Evolutionary conservation across 257 asterid species (phyloP).

Genomic region (Euphrasia confusa): DNA sequence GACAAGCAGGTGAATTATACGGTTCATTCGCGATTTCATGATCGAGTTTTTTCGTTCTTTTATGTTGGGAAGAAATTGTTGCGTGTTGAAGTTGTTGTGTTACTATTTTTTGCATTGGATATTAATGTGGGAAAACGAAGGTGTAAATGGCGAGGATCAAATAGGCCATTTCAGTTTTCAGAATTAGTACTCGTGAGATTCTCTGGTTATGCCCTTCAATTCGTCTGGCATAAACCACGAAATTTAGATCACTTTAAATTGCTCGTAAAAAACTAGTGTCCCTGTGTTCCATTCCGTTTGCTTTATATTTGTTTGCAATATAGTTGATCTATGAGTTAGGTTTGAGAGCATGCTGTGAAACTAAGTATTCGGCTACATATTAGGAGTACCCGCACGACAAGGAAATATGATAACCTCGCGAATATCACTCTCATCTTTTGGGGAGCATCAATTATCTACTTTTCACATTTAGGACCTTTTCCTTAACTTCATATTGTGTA

Average conservation of each 20-base stretch:
- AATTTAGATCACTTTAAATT: background rate
- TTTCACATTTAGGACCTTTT: background rate
- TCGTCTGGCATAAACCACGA: no score
- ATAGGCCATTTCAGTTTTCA: background rate
- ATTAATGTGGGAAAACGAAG: background rate
- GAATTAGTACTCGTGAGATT: background rate
- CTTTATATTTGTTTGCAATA: no score
- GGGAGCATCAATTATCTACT: background rate
- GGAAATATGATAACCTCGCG: background rate
- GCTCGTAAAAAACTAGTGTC: background rate
- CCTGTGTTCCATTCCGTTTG: background rate
- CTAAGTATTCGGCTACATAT: background rate
- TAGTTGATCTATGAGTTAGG: background rate
- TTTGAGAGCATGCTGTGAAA: background rate
- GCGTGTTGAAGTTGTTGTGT: background rate
- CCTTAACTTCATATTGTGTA: background rate
- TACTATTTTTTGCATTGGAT: background rate
- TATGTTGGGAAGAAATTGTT: background rate
- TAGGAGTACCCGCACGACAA: background rate
- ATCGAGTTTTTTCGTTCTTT: background rate
- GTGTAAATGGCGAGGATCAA: background rate
- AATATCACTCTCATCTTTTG: background rate
- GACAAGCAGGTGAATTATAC: constrained; percentile 51
- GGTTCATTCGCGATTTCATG: background rate
- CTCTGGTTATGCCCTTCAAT: no score